Conservation (phyloP, 306 rosid genomes). For the Quercus variabilis region DNA sequence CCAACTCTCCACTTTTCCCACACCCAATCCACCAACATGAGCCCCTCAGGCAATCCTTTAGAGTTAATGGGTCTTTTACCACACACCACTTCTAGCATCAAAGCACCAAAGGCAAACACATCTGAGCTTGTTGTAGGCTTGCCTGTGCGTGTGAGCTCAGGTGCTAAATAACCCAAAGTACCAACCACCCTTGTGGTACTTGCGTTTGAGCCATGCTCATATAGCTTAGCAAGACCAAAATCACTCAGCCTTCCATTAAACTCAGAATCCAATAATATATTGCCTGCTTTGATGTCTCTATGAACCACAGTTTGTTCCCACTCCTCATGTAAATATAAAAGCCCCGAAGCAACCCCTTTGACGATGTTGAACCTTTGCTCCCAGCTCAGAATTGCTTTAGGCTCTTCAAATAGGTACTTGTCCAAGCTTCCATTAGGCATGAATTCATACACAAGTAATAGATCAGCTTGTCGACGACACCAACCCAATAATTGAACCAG, state of each 20-base stretch:
- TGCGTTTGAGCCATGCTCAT: conserved; percentile 51
- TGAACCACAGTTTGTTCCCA: conserved; percentile 67
- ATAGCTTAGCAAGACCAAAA: conserved; percentile 60
- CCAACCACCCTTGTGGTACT: conserved; percentile 58
- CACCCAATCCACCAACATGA: conserved; percentile 58
- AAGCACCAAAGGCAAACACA: conserved; percentile 57
- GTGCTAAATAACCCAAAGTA: conserved; percentile 61
- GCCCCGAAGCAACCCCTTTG: conserved; percentile 52
- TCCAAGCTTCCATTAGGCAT: conserved; percentile 64
- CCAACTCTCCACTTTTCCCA: conserved; percentile 54
- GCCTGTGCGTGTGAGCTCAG: conserved; percentile 52
- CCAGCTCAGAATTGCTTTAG: conserved; percentile 35
- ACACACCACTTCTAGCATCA: conserved; percentile 52
- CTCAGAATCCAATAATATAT: conserved; percentile 47
- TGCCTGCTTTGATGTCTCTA: conserved; percentile 61
- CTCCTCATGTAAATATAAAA: conserved; percentile 54
- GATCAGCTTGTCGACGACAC: conserved; percentile 46
- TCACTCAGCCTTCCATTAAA: conserved; percentile 53
- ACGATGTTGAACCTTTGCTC: conserved; percentile 50
- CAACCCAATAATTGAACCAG: conserved; percentile 59
- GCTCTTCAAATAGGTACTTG: conserved; percentile 41
- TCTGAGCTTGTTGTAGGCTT: conserved; percentile 49
- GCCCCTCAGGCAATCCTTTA: conserved; percentile 53
- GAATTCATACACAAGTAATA: conserved; percentile 49
- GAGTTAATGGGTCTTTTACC: conserved; percentile 54